phyloP scores from a whole-genome alignment of 768 basidiomycete species.

The Auricularia sp. region DNA sequence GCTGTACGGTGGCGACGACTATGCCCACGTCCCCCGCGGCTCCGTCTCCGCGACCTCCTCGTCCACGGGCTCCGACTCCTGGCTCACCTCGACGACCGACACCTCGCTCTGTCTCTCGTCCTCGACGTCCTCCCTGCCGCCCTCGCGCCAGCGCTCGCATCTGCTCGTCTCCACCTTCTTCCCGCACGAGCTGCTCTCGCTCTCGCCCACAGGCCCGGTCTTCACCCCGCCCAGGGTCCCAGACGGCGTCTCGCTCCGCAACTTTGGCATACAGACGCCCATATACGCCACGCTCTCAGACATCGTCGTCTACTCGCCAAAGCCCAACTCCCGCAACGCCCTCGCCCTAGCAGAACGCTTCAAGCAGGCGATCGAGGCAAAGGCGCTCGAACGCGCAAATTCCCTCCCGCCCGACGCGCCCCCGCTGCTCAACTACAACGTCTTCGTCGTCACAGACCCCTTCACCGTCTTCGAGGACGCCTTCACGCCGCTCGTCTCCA shows the following conservation, averaged over 20 bases:
- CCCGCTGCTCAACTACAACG: constrained; percentile 50
- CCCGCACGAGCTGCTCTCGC: constrained; percentile 26
- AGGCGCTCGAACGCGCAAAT: constrained; percentile 38
- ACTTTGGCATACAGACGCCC: constrained; percentile 87
- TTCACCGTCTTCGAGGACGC: constrained; percentile 22
- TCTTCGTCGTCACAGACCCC: constrained; percentile 52
- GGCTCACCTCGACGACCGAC: constrained; percentile 6
- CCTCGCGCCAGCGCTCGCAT: constrained; percentile 10
- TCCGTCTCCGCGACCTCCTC: constrained; percentile 12
- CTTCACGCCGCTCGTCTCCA: constrained; percentile 22
- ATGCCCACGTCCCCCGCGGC: constrained; percentile 9
- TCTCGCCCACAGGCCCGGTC: constrained; percentile 35
- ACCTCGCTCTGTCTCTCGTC: constrained; percentile 2
- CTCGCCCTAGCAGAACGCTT: constrained; percentile 56
- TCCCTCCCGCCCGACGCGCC: constrained; percentile 10
- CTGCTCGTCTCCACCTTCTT: constrained; percentile 21
- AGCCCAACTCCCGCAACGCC: constrained; percentile 43
- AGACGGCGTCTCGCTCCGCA: constrained; percentile 72
- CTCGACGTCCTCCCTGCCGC: background rate
- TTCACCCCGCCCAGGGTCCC: constrained; percentile 66
- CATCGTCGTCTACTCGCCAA: constrained; percentile 77
- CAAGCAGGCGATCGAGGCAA: constrained; percentile 48
- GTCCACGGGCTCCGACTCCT: constrained; percentile 11
- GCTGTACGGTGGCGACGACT: constrained; percentile 22
- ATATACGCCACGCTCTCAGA: constrained; percentile 86